These are phyloP conservation scores for Linnemannia elongata DNA, from an alignment of 192 early-diverging fungal species.

Conservation along the genomic window DNA sequence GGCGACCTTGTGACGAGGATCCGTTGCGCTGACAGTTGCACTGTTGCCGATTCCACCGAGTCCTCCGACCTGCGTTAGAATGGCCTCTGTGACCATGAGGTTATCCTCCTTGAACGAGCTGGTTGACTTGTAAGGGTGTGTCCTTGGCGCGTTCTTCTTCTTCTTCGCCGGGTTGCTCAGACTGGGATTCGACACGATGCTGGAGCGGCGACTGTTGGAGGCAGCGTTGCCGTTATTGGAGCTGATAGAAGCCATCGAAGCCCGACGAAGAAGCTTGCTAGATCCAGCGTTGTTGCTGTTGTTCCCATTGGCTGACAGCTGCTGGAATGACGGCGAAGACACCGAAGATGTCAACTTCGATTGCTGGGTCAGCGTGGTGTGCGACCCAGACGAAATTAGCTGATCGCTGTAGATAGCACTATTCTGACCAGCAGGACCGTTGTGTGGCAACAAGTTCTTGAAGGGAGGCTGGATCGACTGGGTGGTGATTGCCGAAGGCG, in stretches of 20 bases:
- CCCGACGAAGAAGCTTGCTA: slow-evolving; percentile 16
- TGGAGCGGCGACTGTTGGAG: slow-evolving; percentile 27
- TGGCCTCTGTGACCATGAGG: slow-evolving; percentile 48
- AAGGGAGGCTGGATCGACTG: slow-evolving; percentile 54
- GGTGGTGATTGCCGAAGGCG: slow-evolving; percentile 41
- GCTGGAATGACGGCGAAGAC: slow-evolving; percentile 34
- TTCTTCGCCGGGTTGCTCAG: slow-evolving; percentile 39
- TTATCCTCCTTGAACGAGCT: slow-evolving; percentile 50
- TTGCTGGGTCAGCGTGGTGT: not conserved
- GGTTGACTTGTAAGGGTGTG: slow-evolving; percentile 52
- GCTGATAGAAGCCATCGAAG: slow-evolving; percentile 29
- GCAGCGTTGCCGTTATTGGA: not conserved
- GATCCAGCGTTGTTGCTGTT: not conserved
- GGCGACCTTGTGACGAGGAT: slow-evolving; percentile 47
- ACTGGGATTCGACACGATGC: slow-evolving; percentile 16
- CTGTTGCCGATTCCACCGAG: slow-evolving; percentile 42
- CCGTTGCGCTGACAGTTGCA: slow-evolving; percentile 23
- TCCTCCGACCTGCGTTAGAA: slow-evolving; percentile 47
- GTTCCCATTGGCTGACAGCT: not conserved
- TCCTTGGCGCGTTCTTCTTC: slow-evolving; percentile 51
- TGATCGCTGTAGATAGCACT: not conserved
- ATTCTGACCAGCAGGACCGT: not conserved
- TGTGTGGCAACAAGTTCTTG: slow-evolving; percentile 42
- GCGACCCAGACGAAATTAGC: not conserved
- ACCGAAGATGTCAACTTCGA: slow-evolving; percentile 23